Evolutionary conservation across 768 basidiomycete species (phyloP), one percentile per base, ranked within the genome.

Genomic region (Coprinopsis cinerea): DNA sequence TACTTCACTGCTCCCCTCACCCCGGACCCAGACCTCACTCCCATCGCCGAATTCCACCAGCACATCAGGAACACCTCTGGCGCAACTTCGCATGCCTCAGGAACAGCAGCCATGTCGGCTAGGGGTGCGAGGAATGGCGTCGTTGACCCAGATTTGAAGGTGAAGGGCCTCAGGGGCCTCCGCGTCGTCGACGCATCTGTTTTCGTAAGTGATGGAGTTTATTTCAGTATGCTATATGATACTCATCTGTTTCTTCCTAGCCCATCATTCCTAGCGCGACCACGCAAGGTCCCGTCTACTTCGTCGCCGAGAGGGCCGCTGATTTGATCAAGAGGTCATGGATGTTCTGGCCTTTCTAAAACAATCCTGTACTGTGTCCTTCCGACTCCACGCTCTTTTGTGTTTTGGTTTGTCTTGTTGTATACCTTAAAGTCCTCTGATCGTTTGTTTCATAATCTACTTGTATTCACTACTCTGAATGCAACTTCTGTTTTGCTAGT

Each of bases 171-270:
- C 2, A 32, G 15, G 1, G 67, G 64, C 4, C 30, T 71, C 24
- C 59, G 69, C 7, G 52, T 71, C 18, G 61, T 69, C 4, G 67
- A 71, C 56, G 60, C 60, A 7, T 65, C 65, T 14, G 59, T 58
- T 53, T 32, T 61, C 35, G 67, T 64, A 48, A 53, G 64, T 59
- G 11, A 35, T n/a, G n/a, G n/a, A n/a, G n/a, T n/a, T n/a, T n/a
- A n/a, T n/a, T n/a, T n/a, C n/a, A n/a, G n/a, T n/a, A n/a, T n/a
- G n/a, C n/a, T 24, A 32, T n/a, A 10, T 30, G 5, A 46, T 30
- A 24, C 13, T 46, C 28, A 7, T 46, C 13, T 46, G 10, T 46
- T 13, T 23, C 24, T 9, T 15, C 41, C 9, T 34, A 61, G 61
- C 61, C 61, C 25, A 54, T 58, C 53, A 57, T 64, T 28, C 57